phyloP scores from a whole-genome alignment of 2,329 filamentous ascomycete genomes.

The Colletotrichum gloeosporioides region DNA sequence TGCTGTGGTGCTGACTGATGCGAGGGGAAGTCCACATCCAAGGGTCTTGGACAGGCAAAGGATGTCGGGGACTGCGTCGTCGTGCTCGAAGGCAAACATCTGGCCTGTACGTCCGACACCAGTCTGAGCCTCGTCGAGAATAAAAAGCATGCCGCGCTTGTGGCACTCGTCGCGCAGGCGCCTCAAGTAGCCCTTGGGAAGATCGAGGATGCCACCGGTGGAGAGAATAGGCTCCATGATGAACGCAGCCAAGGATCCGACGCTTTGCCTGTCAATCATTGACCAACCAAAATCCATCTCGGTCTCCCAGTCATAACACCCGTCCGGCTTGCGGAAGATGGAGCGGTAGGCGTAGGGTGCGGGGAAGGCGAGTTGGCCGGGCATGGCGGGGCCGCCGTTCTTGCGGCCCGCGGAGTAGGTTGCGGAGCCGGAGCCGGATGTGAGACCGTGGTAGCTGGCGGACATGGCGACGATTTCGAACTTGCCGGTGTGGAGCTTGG shows the following conservation, averaged over 20 bases:
- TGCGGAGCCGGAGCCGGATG: conserved; percentile 54
- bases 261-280: conserved; percentile 63
- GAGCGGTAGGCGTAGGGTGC: conserved; percentile 67
- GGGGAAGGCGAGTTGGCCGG: conserved; percentile 63
- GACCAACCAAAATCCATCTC: conserved; percentile 68
- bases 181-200: conserved; percentile 60
- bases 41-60: conserved; percentile 59
- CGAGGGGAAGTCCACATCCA: conserved; percentile 57
- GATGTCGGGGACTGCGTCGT: conserved; percentile 53
- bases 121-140: conserved; percentile 66
- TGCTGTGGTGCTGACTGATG: conserved; percentile 51
- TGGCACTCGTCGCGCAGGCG: conserved; percentile 57
- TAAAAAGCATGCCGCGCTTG: conserved; percentile 60
- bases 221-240: conserved; percentile 67
- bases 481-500: conserved; percentile 66
- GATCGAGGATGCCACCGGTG: conserved; percentile 59
- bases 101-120: conserved; percentile 60
- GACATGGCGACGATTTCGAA: conserved; percentile 68
- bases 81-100: conserved; percentile 64
- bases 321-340: conserved; percentile 62
- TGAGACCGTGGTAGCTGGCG: conserved; percentile 67
- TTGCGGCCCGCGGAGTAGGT: conserved; percentile 59
- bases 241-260: conserved; percentile 66
- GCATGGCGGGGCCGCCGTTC: conserved; percentile 50
- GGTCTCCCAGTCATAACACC: conserved; percentile 68